Conservation (phyloP, 805 yeast genomes). For the Metschnikowia peoriensis region DNA sequence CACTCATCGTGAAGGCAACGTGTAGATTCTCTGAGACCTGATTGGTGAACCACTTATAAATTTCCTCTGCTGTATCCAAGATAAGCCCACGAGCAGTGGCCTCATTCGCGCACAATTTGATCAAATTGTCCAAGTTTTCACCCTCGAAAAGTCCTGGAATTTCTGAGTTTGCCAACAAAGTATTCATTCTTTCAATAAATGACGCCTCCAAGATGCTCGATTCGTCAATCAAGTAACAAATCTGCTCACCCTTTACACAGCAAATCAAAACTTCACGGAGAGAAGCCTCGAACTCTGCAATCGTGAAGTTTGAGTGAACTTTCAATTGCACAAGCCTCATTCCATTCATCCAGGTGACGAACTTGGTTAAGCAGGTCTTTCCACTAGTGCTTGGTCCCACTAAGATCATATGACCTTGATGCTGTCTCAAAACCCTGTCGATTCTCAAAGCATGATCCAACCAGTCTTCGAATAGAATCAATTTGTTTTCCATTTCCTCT, state of each 20-base stretch:
- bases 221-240: constrained; percentile 79
- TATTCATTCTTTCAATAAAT: constrained; percentile 88
- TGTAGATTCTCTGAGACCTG: constrained; percentile 73
- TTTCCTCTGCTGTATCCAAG: constrained; percentile 66
- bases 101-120: constrained; percentile 55
- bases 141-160: constrained; percentile 85
- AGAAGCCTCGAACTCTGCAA: constrained; percentile 65
- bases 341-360: constrained; percentile 93
- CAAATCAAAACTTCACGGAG: constrained; percentile 50
- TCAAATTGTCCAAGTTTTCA: constrained; percentile 56
- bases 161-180: constrained; percentile 89
- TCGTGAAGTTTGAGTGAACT: constrained; percentile 52
- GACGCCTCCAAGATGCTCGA: constrained; percentile 72
- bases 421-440: constrained; percentile 77
- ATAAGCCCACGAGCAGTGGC: constrained; percentile 59
- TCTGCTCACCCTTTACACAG: constrained; percentile 52
- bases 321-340: constrained; percentile 55
- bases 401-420: constrained; percentile 86
- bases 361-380: constrained; percentile 68
- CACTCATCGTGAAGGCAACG: constrained; percentile 74
- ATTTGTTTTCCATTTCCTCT: constrained; percentile 62
- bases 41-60: constrained; percentile 69
- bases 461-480: constrained; percentile 66
- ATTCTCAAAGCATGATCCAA: constrained; percentile 74
- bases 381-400: constrained; percentile 86